phyloP scores from a whole-genome alignment of 2,329 filamentous ascomycete genomes.

The Lizonia empirigonia region DNA sequence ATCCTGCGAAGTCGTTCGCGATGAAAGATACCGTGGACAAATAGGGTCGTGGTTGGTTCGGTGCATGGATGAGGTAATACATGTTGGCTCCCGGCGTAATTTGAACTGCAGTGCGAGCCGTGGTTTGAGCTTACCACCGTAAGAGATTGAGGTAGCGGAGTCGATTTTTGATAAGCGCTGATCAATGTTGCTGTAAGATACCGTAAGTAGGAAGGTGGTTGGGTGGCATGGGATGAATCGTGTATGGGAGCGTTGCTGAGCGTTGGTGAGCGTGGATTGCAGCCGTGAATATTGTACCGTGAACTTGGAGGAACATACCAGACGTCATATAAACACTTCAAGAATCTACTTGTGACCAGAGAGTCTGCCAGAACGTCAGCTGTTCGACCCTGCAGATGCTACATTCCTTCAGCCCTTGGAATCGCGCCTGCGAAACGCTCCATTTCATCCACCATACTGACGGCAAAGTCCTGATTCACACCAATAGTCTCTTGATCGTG shows the following conservation, averaged over 20 bases:
- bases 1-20: conserved; percentile 23
- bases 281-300: neutral
- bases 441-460: conserved; percentile 13
- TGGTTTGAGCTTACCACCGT: too few relatives aligned
- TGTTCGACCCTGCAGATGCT: neutral
- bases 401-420: conserved; percentile 4
- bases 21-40: conserved; percentile 24
- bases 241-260: neutral
- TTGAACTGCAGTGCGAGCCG: neutral
- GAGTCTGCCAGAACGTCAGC: neutral
- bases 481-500: conserved; percentile 2
- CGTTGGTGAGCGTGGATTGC: neutral
- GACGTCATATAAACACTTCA: neutral
- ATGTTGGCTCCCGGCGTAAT: neutral
- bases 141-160: too few relatives aligned
- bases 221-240: conserved; percentile 1
- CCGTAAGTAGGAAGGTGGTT: neutral
- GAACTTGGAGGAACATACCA: neutral
- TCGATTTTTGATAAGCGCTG: neutral
- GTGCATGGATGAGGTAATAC: conserved; percentile 20
- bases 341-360: neutral
- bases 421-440: conserved; percentile 6
- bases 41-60: conserved; percentile 9
- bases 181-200: neutral
- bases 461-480: conserved; percentile 8